phyloP scores from a whole-genome alignment of 306 rosid species.

The Rosa multiflora region DNA sequence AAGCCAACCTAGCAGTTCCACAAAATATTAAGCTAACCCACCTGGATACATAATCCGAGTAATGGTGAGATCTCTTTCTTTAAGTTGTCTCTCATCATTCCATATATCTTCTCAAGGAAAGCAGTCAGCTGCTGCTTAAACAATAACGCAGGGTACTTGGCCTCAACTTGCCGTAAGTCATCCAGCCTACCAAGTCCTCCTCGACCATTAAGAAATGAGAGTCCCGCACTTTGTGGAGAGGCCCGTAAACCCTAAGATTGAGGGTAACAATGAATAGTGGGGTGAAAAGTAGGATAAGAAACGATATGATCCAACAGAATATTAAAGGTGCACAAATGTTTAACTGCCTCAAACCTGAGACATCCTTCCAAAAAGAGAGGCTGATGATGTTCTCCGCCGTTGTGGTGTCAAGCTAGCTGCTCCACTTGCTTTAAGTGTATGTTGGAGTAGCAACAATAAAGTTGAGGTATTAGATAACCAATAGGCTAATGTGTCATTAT shows the following conservation, averaged over 20 bases:
- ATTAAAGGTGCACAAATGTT: background rate
- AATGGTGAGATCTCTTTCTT: constrained; percentile 98
- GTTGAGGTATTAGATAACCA: constrained; percentile 99
- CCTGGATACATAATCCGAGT: constrained; percentile 98
- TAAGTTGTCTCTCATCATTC: constrained; percentile 93
- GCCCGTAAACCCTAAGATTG: constrained; percentile 77
- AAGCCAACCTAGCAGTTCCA: background rate
- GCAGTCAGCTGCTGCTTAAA: constrained; percentile 99
- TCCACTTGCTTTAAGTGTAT: constrained; percentile 97
- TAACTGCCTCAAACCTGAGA: constrained; percentile 70
- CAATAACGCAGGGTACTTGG: constrained; percentile 93
- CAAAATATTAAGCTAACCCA: constrained; percentile 23
- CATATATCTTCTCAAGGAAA: constrained; percentile 96
- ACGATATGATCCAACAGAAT: constrained; percentile 14
- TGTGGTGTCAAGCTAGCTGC: constrained; percentile 99
- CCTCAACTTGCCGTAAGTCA: constrained; percentile 98
- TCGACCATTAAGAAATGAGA: constrained; percentile 86
- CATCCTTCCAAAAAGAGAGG: constrained; percentile 99
- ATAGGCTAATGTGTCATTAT: constrained; percentile 81
- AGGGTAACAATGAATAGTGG: constrained; percentile 18
- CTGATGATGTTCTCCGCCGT: constrained; percentile 85
- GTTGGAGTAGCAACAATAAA: constrained; percentile 90
- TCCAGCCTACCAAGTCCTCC: constrained; percentile 88
- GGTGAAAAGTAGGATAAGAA: constrained; percentile 22
- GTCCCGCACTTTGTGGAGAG: constrained; percentile 93